Conservation (phyloP, 768 basidiomycete species). For the Lactarius sp. region DNA sequence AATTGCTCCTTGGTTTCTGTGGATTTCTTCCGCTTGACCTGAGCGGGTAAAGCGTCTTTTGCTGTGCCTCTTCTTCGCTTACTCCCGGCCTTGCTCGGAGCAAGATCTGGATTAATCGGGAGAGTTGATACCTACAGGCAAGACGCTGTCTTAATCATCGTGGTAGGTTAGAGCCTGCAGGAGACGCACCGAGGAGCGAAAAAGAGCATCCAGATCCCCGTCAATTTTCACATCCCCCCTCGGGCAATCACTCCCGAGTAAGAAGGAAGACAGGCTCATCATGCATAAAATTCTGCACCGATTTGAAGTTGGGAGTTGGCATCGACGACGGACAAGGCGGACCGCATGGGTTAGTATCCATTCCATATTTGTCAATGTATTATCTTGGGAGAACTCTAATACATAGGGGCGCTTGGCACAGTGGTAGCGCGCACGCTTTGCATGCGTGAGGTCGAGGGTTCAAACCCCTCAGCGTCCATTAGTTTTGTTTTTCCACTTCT, state of each 20-base stretch:
- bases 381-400: background rate
- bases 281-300: background rate
- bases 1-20: constrained; percentile 22
- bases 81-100: constrained; percentile 10
- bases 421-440: constrained; percentile 29
- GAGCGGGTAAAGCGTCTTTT: constrained; percentile 4
- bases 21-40: constrained; percentile 21
- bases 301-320: background rate
- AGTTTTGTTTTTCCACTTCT: background rate
- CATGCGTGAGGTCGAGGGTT: constrained; percentile 29
- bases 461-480: constrained; percentile 27
- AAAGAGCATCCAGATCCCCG: constrained; percentile 57
- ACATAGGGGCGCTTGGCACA: constrained; percentile 25
- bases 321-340: background rate
- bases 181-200: constrained; percentile 47
- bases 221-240: constrained; percentile 36
- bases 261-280: constrained; percentile 26
- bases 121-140: constrained; percentile 5
- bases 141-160: background rate
- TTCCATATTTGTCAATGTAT: background rate
- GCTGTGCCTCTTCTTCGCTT: constrained; percentile 8
- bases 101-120: constrained; percentile 6
- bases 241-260: constrained; percentile 11
- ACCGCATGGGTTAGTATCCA: background rate
- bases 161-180: background rate